These are phyloP conservation scores for Usnea hakonensis DNA, from an alignment of 495 filamentous ascomycete species.

Conservation along the genomic window DNA sequence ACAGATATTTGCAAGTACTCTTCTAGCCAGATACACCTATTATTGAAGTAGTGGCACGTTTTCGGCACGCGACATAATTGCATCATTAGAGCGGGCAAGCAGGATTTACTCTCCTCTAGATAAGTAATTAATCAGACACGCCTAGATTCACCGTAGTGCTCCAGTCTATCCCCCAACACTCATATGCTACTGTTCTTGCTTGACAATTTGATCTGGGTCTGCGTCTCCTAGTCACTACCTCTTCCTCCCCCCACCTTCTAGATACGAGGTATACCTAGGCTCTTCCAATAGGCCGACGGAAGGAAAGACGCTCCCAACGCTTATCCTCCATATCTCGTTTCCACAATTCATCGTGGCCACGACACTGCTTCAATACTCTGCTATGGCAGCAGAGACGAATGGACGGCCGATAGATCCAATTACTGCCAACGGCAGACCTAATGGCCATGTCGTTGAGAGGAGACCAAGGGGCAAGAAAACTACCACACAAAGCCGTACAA, in stretches of 20 bases:
- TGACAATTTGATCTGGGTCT: not conserved
- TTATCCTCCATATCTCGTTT: not conserved
- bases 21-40: no score
- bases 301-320: not conserved
- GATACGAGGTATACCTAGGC: not conserved
- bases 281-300: not conserved
- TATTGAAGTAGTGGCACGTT: not conserved
- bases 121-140: not conserved
- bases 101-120: not conserved
- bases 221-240: not conserved
- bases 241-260: not conserved
- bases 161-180: not conserved
- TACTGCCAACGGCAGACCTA: slow-evolving; percentile 15
- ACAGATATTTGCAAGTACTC: not conserved
- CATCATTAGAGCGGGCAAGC: not conserved
- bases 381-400: slow-evolving; percentile 23
- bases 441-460: slow-evolving; percentile 17
- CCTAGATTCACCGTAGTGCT: not conserved
- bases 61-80: slow-evolving; percentile 1
- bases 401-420: slow-evolving; percentile 20
- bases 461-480: slow-evolving; percentile 1
- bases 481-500: slow-evolving; percentile 29
- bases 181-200: not conserved
- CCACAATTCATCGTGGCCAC: not conserved
- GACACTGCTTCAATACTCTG: slow-evolving; percentile 14